A percentile compares a stretch with the other conserved stretches of the same genome.
phyloP scores from a whole-genome alignment of 108 stramenopile genomes.

The Nitzschia putrida region DNA sequence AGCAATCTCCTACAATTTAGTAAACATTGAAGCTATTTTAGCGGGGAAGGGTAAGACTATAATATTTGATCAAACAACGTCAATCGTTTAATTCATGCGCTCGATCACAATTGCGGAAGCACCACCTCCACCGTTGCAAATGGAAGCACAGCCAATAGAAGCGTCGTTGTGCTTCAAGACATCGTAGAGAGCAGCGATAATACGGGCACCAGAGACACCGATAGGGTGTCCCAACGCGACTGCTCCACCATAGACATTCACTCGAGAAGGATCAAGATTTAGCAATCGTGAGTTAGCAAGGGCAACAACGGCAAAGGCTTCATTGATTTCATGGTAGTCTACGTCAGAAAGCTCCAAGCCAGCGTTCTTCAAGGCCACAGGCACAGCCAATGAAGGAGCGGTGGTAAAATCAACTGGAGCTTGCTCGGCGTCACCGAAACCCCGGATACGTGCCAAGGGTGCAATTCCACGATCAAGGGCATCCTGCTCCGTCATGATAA shows the following conservation, averaged over 20 bases:
- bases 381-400: constrained; percentile 89
- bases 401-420: constrained; percentile 92
- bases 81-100: constrained; percentile 52
- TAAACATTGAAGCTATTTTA: background rate
- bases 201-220: constrained; percentile 92
- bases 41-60: too few species aligned
- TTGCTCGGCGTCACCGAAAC: constrained; percentile 88
- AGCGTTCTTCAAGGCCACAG: constrained; percentile 79
- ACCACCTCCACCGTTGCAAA: constrained; percentile 99
- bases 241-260: constrained; percentile 96
- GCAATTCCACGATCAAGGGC: constrained; percentile 63
- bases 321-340: constrained; percentile 97
- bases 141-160: constrained; percentile 90
- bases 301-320: constrained; percentile 96
- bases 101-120: constrained; percentile 95
- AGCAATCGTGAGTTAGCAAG: constrained; percentile 88
- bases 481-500: constrained; percentile 82
- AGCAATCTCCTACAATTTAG: background rate
- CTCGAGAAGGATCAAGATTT: constrained; percentile 69
- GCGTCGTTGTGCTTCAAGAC: constrained; percentile 88
- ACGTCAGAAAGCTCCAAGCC: constrained; percentile 78
- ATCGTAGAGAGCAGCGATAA: constrained; percentile 85
- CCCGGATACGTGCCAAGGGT: constrained; percentile 83
- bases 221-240: constrained; percentile 96
- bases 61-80: too few species aligned